Evolutionary conservation across 768 basidiomycete genomes (phyloP), one percentile per base, ranked within the genome.

Genomic region (Boletus rubropictus): DNA sequence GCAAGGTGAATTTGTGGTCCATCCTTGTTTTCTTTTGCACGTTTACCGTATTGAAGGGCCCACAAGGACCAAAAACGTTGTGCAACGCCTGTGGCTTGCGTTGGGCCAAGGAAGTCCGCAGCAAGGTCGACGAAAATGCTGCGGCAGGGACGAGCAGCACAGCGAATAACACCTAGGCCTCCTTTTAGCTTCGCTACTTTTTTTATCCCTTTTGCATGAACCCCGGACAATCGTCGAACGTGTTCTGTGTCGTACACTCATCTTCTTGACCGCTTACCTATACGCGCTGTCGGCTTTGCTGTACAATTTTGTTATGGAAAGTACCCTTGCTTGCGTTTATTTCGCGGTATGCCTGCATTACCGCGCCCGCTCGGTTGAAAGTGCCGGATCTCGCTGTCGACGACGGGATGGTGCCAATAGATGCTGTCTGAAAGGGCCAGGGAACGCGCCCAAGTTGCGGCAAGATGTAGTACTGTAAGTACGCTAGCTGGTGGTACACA

Each of bases 81-180:
- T 97, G 95, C 73, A 96, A 97, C 66, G 93, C 93, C 2, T 96
- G 95, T 55, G 94, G 94, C 21, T 69, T 98, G 33, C 78, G 93
- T 44, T 95, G 91, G 89, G 93, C 93, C 24, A 95, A 96, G 69
- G 69, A 78, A 50, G 69, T 75, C 32, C 77, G 79, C 54, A 76
- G 60, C 52, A 66, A 66, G 52, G 64, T 62, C 45, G 69, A 73
- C 52, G 65, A 67, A 12, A 57, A 62, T 39, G 44, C 64, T 40
- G 56, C 56, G 15, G 57, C 56, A 32, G 60, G 57, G 36, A 43
- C 54, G 43, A 59, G 53, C 25, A 50, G 29, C 56, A 42, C 62
- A 25, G 51, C 43, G 29, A 58, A 52, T 36, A 39, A 49, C 6
- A 46, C 53, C 43, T 62, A 55, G 49, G 18, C 39, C 21, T 48